phyloP scores from a whole-genome alignment of 345 rosid genomes.

The Atalantia buxifolia region DNA sequence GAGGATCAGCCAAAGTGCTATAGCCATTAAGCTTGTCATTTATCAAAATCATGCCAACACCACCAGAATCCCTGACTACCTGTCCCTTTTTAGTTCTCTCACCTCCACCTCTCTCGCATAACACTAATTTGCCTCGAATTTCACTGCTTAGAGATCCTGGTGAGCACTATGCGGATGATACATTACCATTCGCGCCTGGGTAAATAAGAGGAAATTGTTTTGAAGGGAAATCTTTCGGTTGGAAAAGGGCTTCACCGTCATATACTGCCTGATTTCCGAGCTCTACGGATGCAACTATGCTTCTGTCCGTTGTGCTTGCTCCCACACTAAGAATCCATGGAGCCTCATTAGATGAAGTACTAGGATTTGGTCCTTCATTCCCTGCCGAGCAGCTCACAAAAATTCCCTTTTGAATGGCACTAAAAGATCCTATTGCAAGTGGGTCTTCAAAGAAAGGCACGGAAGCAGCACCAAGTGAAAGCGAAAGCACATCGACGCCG shows the following conservation, averaged over 20 bases:
- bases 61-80: slow-evolving; percentile 44
- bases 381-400: slow-evolving; percentile 58
- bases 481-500: slow-evolving; percentile 52
- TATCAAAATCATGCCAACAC: slow-evolving; percentile 42
- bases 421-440: slow-evolving; percentile 39
- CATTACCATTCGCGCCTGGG: slow-evolving; percentile 29
- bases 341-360: slow-evolving; percentile 46
- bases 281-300: slow-evolving; percentile 36
- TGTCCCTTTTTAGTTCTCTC: slow-evolving; percentile 33
- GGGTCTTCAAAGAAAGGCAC: slow-evolving; percentile 33
- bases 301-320: slow-evolving; percentile 56
- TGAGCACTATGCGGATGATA: slow-evolving; percentile 23
- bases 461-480: slow-evolving; percentile 43
- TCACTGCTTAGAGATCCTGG: slow-evolving; percentile 25
- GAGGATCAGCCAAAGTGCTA: slow-evolving; percentile 39
- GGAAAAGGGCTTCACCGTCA: slow-evolving; percentile 51
- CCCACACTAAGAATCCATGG: slow-evolving; percentile 65
- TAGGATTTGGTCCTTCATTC: slow-evolving; percentile 34
- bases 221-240: slow-evolving; percentile 33
- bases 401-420: slow-evolving; percentile 44
- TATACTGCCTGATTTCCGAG: slow-evolving; percentile 36
- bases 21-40: slow-evolving; percentile 28
- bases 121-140: slow-evolving; percentile 40
- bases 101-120: slow-evolving; percentile 40
- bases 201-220: slow-evolving; percentile 35